Evolutionary conservation across 1,139 yeast genomes (phyloP).

Genomic region (Suhomyces atakaporum): DNA sequence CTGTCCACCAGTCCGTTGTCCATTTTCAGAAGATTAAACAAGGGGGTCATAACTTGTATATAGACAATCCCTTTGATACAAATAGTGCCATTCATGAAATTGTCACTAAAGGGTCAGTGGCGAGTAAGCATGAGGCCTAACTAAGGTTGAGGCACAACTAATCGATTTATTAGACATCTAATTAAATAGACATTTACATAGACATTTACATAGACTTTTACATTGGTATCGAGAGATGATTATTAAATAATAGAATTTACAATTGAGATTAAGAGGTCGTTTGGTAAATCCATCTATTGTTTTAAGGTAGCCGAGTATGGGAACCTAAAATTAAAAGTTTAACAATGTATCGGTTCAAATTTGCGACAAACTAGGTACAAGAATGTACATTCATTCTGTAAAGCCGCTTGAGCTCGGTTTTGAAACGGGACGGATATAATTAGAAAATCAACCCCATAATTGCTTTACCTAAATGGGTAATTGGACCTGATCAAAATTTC

Average conservation of each 20-base stretch:
- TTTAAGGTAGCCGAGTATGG: no score
- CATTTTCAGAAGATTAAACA: slow-evolving; percentile 34
- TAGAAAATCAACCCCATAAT: neutral
- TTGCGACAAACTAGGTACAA: no score
- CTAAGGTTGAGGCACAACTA: no score
- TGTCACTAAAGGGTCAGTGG: slow-evolving; percentile 7
- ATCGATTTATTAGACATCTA: neutral
- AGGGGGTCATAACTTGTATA: slow-evolving; percentile 50
- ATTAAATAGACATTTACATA: neutral
- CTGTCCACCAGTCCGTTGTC: slow-evolving; percentile 48
- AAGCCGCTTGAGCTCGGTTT: neutral
- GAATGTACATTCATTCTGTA: neutral
- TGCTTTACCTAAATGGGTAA: neutral
- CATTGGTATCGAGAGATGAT: neutral
- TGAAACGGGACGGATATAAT: neutral
- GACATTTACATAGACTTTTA: neutral
- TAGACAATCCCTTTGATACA: slow-evolving; percentile 56
- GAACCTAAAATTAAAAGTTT: no score
- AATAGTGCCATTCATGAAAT: slow-evolving; percentile 33
- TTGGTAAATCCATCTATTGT: no score
- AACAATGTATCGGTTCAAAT: no score
- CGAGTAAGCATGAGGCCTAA: neutral
- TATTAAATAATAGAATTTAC: no score
- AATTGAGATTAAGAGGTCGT: no score
- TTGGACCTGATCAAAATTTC: neutral